Conservation (phyloP, 2,329 filamentous ascomycete species). For the Scopulariopsis brevicaulis region DNA sequence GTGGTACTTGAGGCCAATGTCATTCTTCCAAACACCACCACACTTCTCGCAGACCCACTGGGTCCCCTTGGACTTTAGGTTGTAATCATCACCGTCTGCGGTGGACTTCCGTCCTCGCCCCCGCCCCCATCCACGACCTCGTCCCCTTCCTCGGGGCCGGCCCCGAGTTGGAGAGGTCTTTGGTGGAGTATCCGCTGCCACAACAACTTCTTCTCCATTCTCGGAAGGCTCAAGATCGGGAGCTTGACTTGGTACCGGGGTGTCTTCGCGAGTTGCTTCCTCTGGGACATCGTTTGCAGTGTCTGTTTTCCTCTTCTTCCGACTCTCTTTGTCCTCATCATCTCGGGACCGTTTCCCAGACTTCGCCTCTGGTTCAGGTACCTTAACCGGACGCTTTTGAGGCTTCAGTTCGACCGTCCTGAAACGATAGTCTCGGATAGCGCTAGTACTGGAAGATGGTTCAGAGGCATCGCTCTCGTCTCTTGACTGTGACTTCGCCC, state of each 20-base stretch:
- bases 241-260: neutral
- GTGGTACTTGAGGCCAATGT: conserved; percentile 47
- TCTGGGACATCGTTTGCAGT: neutral
- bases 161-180: neutral
- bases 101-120: neutral
- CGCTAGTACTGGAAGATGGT: neutral
- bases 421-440: neutral
- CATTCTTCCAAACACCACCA: conserved; percentile 43
- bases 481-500: neutral
- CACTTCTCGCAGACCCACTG: conserved; percentile 40
- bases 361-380: neutral
- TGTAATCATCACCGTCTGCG: neutral
- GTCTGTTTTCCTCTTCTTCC: conserved; percentile 1
- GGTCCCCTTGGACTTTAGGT: conserved; percentile 9
- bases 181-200: neutral
- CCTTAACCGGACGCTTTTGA: neutral
- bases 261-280: neutral
- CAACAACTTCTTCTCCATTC: neutral
- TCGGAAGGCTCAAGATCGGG: neutral
- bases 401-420: neutral
- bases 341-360: neutral
- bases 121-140: neutral
- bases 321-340: neutral
- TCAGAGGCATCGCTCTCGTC: neutral
- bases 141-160: neutral